Conservation (phyloP, 345 rosid species). For the Populus davidiana region DNA sequence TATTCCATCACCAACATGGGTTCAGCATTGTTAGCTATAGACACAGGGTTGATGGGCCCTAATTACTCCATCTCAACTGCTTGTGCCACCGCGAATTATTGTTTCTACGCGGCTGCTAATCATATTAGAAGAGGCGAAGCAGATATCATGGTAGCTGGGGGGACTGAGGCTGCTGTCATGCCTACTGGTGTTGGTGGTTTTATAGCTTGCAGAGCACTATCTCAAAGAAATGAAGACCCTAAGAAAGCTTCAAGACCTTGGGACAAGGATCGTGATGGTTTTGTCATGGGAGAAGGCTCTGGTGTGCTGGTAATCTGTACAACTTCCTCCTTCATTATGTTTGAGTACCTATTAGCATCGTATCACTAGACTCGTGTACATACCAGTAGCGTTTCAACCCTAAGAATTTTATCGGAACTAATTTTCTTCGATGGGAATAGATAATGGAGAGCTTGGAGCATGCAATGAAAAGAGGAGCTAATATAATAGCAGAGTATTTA, state of each 20-base stretch:
- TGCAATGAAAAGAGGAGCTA: slow-evolving; percentile 67
- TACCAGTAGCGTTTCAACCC: not conserved
- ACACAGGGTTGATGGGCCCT: slow-evolving; percentile 63
- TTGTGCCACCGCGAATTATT: slow-evolving; percentile 62
- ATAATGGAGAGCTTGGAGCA: slow-evolving; percentile 72
- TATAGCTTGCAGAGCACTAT: slow-evolving; percentile 60
- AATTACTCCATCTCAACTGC: slow-evolving; percentile 67
- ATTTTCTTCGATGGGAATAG: slow-evolving; percentile 18
- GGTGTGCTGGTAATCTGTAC: slow-evolving; percentile 46
- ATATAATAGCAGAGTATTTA: slow-evolving; percentile 58
- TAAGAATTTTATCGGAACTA: not conserved
- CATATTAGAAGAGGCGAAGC: slow-evolving; percentile 68
- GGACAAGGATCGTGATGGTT: slow-evolving; percentile 65
- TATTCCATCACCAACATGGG: slow-evolving; percentile 65
- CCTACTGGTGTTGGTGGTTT: slow-evolving; percentile 56
- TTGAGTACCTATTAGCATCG: not conserved
- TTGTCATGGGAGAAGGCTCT: slow-evolving; percentile 70
- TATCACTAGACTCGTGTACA: not conserved
- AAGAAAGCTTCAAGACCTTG: slow-evolving; percentile 59
- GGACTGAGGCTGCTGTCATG: slow-evolving; percentile 57
- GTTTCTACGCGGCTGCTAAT: slow-evolving; percentile 57
- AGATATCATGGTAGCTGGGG: slow-evolving; percentile 60
- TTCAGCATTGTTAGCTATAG: slow-evolving; percentile 61
- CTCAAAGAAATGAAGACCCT: slow-evolving; percentile 57
- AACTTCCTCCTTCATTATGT: not conserved